Conservation (phyloP, 2,329 filamentous ascomycete species). For the Microsporum ferrugineum region DNA sequence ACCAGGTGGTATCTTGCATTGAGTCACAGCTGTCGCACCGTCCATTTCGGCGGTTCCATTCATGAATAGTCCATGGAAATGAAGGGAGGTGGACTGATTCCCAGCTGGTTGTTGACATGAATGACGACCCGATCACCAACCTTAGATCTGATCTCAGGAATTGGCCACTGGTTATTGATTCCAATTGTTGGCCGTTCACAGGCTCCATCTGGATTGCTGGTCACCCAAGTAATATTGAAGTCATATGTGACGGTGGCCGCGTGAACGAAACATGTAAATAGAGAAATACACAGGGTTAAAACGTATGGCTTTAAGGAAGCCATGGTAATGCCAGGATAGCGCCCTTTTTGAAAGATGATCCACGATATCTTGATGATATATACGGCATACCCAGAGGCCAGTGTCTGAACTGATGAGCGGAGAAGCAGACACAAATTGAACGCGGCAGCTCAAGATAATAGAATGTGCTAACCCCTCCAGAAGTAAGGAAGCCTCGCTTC, state of each 20-base stretch:
- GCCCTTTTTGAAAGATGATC: background rate
- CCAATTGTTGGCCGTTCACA: constrained; percentile 9
- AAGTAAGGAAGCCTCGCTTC: background rate
- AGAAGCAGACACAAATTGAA: background rate
- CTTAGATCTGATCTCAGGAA: constrained; percentile 8
- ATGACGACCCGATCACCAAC: constrained; percentile 9
- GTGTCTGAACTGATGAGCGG: background rate
- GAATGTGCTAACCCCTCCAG: background rate
- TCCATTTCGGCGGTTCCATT: constrained; percentile 38
- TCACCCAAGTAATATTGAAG: constrained; percentile 11
- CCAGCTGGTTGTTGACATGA: constrained; percentile 7
- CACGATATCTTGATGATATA: background rate
- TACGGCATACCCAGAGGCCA: background rate
- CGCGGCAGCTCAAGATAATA: background rate
- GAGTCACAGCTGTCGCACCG: constrained; percentile 23
- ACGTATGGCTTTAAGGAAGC: background rate
- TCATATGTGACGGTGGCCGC: constrained; percentile 10
- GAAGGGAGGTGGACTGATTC: constrained; percentile 17
- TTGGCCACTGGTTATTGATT: constrained; percentile 10
- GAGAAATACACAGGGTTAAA: constrained; percentile 1
- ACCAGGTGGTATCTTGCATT: constrained; percentile 28
- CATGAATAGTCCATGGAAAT: constrained; percentile 58
- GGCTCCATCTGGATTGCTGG: constrained; percentile 6
- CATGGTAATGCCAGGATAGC: background rate
- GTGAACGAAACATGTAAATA: constrained; percentile 1